Evolutionary conservation across 495 filamentous ascomycete genomes (phyloP).

Genomic region (Daldinia concentrica): DNA sequence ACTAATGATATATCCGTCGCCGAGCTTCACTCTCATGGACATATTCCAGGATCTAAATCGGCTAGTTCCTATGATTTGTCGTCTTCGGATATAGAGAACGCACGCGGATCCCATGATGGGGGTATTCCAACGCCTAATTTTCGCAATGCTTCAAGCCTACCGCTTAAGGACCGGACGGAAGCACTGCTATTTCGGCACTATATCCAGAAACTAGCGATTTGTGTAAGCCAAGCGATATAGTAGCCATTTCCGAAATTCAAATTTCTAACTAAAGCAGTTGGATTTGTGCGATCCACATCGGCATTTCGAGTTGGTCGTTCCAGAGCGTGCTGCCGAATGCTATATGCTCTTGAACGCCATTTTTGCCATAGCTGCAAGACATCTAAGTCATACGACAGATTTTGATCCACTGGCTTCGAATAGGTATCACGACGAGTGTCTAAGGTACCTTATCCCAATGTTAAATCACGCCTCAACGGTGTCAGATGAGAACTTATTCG

Average conservation of each 20-base stretch:
- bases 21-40: slow-evolving; percentile 2
- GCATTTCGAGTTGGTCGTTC: slow-evolving; percentile 64
- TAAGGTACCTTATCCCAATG: slow-evolving; percentile 60
- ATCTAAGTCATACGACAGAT: slow-evolving; percentile 59
- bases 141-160: slow-evolving; percentile 40
- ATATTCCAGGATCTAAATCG: slow-evolving; percentile 1
- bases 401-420: slow-evolving; percentile 59
- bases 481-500: slow-evolving; percentile 67
- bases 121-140: slow-evolving; percentile 7
- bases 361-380: slow-evolving; percentile 65
- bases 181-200: slow-evolving; percentile 59
- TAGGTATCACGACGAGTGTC: slow-evolving; percentile 61
- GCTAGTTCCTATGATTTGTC: not conserved
- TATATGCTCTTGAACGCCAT: slow-evolving; percentile 67
- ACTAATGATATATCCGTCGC: not conserved
- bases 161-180: slow-evolving; percentile 50
- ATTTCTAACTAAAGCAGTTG: slow-evolving; percentile 51
- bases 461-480: slow-evolving; percentile 61
- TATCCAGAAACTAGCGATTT: slow-evolving; percentile 58
- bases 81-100: slow-evolving; percentile 2
- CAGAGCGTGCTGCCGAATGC: slow-evolving; percentile 58
- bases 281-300: slow-evolving; percentile 65
- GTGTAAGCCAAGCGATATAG: slow-evolving; percentile 49
- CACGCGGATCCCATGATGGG: slow-evolving; percentile 9
- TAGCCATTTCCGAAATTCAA: not conserved